Percentiles rank a stretch among this genome's conserved stretches.
Conservation (phyloP, 768 basidiomycete species). For the Rhodotorula sphaerocarpa region DNA sequence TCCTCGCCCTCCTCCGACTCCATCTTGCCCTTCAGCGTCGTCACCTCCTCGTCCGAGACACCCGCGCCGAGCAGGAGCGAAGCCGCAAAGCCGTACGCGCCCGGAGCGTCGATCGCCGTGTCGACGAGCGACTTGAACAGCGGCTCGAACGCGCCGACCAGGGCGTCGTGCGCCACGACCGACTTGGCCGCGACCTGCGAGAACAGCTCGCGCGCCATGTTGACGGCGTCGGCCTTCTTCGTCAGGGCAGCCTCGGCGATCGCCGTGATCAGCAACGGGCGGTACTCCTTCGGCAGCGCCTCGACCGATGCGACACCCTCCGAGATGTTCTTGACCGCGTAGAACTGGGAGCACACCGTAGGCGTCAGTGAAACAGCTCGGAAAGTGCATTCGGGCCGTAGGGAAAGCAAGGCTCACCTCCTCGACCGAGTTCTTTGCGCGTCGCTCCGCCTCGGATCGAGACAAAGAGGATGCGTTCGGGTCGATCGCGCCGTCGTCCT, state of each 20-base stretch:
- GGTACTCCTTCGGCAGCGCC: conserved; percentile 59
- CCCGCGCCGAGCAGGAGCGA: conserved; percentile 18
- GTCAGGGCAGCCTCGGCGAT: conserved; percentile 67
- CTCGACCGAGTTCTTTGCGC: conserved; percentile 71
- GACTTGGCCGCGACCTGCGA: conserved; percentile 55
- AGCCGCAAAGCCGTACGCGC: conserved; percentile 62
- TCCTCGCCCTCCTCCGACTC: conserved; percentile 32
- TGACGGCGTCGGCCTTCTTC: conserved; percentile 69
- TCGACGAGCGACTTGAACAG: conserved; percentile 75
- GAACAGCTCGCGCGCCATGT: conserved; percentile 70
- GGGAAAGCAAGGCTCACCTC: conserved; percentile 27
- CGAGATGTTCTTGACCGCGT: conserved; percentile 67
- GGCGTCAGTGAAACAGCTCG: neutral
- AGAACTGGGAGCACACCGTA: conserved; percentile 59
- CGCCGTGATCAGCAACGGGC: conserved; percentile 62
- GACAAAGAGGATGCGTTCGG: conserved; percentile 33
- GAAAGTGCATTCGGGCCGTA: neutral
- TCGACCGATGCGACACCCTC: conserved; percentile 84
- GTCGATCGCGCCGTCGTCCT: conserved; percentile 41
- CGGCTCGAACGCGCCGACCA: conserved; percentile 62
- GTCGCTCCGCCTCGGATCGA: conserved; percentile 61
- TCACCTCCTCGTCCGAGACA: conserved; percentile 15
- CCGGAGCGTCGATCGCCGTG: conserved; percentile 79
- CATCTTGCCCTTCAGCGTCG: conserved; percentile 24
- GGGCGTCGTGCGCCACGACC: conserved; percentile 52